Evolutionary conservation across 1,139 yeast species (phyloP).

Genomic region (Maudiozyma humilis): DNA sequence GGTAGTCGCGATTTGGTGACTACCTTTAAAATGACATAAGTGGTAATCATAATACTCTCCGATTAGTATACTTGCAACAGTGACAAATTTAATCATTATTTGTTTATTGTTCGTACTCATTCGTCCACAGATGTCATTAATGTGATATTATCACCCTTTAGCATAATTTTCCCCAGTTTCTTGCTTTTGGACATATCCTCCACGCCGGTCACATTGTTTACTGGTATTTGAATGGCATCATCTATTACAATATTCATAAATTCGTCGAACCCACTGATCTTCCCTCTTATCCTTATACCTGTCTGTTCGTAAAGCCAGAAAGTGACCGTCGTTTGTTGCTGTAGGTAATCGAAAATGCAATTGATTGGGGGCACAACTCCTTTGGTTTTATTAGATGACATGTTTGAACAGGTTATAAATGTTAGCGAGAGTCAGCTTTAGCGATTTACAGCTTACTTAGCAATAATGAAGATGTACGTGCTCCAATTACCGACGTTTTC

Average conservation of each 20-base stretch:
- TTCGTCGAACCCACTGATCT: constrained; percentile 87
- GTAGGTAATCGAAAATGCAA: constrained; percentile 77
- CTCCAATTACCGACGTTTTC: too few species aligned
- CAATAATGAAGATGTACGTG: too few species aligned
- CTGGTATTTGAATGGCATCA: constrained; percentile 67
- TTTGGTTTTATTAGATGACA: constrained; percentile 13
- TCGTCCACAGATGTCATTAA: constrained; percentile 45
- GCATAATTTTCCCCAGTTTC: constrained; percentile 57
- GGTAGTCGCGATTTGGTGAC: too few species aligned
- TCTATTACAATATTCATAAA: constrained; percentile 94
- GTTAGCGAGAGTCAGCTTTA: too few species aligned
- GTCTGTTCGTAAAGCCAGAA: constrained; percentile 89
- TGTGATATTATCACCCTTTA: constrained; percentile 93
- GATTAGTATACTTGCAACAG: too few species aligned
- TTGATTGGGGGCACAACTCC: constrained; percentile 83
- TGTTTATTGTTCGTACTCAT: too few species aligned
- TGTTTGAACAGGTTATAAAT: constrained; percentile 1
- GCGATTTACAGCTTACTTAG: too few species aligned
- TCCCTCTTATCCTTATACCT: constrained; percentile 70
- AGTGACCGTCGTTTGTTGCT: constrained; percentile 68
- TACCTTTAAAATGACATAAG: too few species aligned
- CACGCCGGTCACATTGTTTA: constrained; percentile 31
- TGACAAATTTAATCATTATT: too few species aligned
- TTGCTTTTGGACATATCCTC: constrained; percentile 30
- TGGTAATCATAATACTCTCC: too few species aligned